Percentiles rank a stretch among this genome's conserved stretches.
These are phyloP conservation scores for Peronospora destructor DNA, from an alignment of 352 stramenopile genomes.

Conservation along the genomic window DNA sequence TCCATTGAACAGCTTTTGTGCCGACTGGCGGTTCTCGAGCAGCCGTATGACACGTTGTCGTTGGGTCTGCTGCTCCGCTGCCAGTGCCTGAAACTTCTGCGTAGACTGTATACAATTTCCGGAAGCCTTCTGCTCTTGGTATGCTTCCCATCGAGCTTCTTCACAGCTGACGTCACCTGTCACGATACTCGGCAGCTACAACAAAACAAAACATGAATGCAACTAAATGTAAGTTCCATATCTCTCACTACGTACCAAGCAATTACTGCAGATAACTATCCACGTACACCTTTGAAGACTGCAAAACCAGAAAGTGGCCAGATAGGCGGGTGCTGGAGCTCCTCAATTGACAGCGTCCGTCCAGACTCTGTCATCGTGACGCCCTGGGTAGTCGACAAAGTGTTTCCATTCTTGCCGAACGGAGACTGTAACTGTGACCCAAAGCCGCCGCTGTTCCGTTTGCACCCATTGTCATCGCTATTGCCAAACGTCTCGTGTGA, in stretches of 20 bases:
- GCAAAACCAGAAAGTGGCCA: constrained; percentile 65
- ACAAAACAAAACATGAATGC: constrained; percentile 1
- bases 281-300: constrained; percentile 53
- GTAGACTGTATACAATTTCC: constrained; percentile 36
- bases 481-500: constrained; percentile 33
- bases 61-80: constrained; percentile 43
- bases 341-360: constrained; percentile 45
- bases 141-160: constrained; percentile 54
- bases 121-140: constrained; percentile 46
- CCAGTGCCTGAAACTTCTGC: constrained; percentile 36
- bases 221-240: no score
- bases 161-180: constrained; percentile 52
- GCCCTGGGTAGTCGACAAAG: constrained; percentile 3
- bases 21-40: constrained; percentile 46
- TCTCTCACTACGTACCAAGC: no score
- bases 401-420: constrained; percentile 15
- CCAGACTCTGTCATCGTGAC: constrained; percentile 41
- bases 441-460: constrained; percentile 16
- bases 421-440: constrained; percentile 11
- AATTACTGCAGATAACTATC: no score
- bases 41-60: constrained; percentile 40
- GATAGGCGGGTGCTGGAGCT: constrained; percentile 42
- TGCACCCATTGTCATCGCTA: not conserved
- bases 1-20: constrained; percentile 48
- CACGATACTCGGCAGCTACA: constrained; percentile 51